These are phyloP conservation scores for Fraxinus ornus DNA, from an alignment of 305 asterid genomes.

Conservation along the genomic window DNA sequence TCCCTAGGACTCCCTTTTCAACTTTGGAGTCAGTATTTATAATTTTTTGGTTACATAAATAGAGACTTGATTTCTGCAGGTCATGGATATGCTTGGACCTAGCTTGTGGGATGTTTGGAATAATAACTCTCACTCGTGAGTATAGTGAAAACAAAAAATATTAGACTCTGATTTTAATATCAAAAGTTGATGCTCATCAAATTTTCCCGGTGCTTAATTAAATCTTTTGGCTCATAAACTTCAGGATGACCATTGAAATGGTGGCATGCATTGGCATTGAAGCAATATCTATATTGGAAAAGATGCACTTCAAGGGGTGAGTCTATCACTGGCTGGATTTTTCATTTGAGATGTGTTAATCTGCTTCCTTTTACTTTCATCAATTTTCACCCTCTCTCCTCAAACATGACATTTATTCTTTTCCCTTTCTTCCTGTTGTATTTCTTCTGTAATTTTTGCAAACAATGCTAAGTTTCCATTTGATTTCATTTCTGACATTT, in stretches of 20 bases:
- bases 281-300: constrained; percentile 83
- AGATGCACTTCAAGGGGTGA: constrained; percentile 84
- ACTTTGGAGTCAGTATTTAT: neutral
- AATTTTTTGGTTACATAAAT: neutral
- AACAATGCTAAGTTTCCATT: neutral
- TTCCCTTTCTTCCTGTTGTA: neutral
- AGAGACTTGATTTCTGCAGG: constrained; percentile 44
- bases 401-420: neutral
- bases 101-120: constrained; percentile 37
- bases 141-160: neutral
- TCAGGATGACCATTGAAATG: constrained; percentile 85
- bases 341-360: neutral
- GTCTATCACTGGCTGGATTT: constrained; percentile 21
- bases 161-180: constrained; percentile 10
- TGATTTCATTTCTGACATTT: neutral
- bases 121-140: constrained; percentile 61
- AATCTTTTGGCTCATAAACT: constrained; percentile 19
- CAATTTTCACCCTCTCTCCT: neutral
- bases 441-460: neutral
- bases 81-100: constrained; percentile 94
- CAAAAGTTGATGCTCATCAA: constrained; percentile 1
- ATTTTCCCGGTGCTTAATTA: constrained; percentile 23
- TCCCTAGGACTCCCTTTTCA: neutral
- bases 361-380: neutral
- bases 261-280: constrained; percentile 94